Evolutionary conservation across 768 basidiomycete species (phyloP), one percentile per base, ranked within the genome.

Genomic region (Arthromyces matolae): DNA sequence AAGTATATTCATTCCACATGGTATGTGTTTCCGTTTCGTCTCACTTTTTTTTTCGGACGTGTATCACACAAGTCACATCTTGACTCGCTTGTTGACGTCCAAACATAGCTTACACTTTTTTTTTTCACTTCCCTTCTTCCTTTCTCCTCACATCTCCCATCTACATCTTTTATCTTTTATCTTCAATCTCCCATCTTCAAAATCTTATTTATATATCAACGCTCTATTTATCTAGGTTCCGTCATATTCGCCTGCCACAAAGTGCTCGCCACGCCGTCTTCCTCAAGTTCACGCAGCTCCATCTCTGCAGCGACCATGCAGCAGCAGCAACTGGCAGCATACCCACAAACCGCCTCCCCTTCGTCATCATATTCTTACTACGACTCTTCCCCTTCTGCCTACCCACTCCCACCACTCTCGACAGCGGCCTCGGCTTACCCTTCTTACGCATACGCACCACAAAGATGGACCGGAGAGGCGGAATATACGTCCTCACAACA

Each of bases 1-100:
- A 63, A 90, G 87, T 68, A 84, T 92, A 53, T 92, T 88, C 67
- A 89, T 91, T 66, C 89, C 90, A 64, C 88, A 93, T 79, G 89
- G 89, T 86, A 63, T n/a, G n/a, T n/a, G n/a, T n/a, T n/a, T n/a
- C n/a, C 58, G 80, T 66, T 52, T 52, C 56, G 47, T 54, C 52
- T 35, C 55, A 63, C 59, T 60, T 56, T 37, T 25, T 50, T n/a
- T n/a, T n/a, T n/a, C n/a, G n/a, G 47, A 53, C 41, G 33, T 36
- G 39, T 47, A 45, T 49, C 46, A 42, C 44, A 43, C 24, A 38
- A 31, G 42, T 43, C 42, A 43, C 42, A 4, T n/a, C 12, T 45
- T 55, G 46, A 55, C 46, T 50, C 47, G 47, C 48, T 8, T 32
- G 14, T 14, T 22, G 16, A n/a, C 16, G 20, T n/a, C n/a, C n/a